A percentile compares a stretch with the other conserved stretches of the same genome.
phyloP scores from a whole-genome alignment of 2,329 filamentous ascomycete genomes.

The Neofusicoccum laricinum region DNA sequence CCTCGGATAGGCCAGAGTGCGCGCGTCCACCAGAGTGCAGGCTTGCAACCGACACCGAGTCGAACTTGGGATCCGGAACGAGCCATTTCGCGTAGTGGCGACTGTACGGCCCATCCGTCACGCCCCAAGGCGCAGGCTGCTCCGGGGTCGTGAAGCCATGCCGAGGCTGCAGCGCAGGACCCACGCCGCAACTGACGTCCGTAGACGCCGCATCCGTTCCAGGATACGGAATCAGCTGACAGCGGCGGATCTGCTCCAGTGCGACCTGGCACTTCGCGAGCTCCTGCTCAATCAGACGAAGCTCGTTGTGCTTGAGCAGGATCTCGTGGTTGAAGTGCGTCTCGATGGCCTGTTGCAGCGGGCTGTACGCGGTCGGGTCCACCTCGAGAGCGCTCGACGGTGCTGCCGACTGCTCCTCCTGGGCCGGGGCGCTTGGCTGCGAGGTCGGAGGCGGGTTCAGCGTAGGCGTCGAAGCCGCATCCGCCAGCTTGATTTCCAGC shows the following conservation, averaged over 20 bases:
- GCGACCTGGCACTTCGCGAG: conserved; percentile 92
- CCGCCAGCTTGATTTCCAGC: conserved; percentile 18
- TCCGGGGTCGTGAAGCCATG: conserved; percentile 65
- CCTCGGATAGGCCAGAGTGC: conserved; percentile 53
- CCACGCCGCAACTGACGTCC: conserved; percentile 71
- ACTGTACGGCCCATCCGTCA: conserved; percentile 87
- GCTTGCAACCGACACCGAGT: conserved; percentile 47
- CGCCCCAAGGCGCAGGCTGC: conserved; percentile 85
- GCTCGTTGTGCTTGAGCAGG: conserved; percentile 87
- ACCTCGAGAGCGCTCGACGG: conserved; percentile 4
- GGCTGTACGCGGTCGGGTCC: conserved; percentile 43
- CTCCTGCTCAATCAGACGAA: conserved; percentile 92
- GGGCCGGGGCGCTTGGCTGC: conserved; percentile 26
- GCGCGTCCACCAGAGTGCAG: conserved; percentile 33
- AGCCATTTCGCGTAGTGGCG: conserved; percentile 96
- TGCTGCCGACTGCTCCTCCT: conserved; percentile 14
- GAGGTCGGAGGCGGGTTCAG: conserved; percentile 18
- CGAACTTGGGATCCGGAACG: conserved; percentile 82
- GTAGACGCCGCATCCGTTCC: conserved; percentile 64
- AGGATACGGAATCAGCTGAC: conserved; percentile 88
- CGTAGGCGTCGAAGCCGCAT: conserved; percentile 21
- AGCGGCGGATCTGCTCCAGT: conserved; percentile 88
- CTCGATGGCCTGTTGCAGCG: conserved; percentile 70
- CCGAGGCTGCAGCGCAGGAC: conserved; percentile 63
- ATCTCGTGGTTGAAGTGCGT: conserved; percentile 90